Percentiles rank a stretch among this genome's conserved stretches.
These are phyloP conservation scores for Didymella glomerata DNA, from an alignment of 2,329 filamentous ascomycete genomes.

Conservation along the genomic window DNA sequence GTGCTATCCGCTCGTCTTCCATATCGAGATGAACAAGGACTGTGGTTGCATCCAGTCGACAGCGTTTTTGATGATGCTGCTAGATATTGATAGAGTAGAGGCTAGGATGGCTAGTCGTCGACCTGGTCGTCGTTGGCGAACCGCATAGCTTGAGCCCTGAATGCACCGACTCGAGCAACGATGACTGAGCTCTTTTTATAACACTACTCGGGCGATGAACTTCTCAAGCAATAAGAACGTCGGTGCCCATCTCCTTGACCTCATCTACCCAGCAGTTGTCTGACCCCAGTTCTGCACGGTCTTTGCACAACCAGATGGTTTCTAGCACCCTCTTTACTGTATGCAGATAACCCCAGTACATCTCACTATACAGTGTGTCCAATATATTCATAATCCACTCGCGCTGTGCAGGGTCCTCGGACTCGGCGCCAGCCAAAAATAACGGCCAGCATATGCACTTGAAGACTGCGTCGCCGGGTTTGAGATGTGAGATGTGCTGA, in stretches of 20 bases:
- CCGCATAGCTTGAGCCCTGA: background rate
- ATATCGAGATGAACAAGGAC: background rate
- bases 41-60: background rate
- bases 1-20: background rate
- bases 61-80: background rate
- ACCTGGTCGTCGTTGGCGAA: background rate
- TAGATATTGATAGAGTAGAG: background rate
- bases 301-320: constrained; percentile 47
- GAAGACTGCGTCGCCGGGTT: constrained; percentile 61
- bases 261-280: constrained; percentile 48
- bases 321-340: constrained; percentile 47
- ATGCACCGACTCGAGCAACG: background rate
- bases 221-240: constrained; percentile 45
- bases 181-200: too few relatives aligned
- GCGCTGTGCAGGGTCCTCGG: constrained; percentile 57
- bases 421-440: constrained; percentile 66
- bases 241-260: constrained; percentile 43
- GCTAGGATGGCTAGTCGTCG: background rate
- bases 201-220: too few relatives aligned
- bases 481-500: constrained; percentile 60
- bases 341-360: constrained; percentile 52
- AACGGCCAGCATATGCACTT: constrained; percentile 69
- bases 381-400: constrained; percentile 62
- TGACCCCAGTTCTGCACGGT: constrained; percentile 29
- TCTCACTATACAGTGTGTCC: constrained; percentile 43